These are phyloP conservation scores for Periconia sp. DNA, from an alignment of 2,329 filamentous ascomycete species.

Conservation along the genomic window DNA sequence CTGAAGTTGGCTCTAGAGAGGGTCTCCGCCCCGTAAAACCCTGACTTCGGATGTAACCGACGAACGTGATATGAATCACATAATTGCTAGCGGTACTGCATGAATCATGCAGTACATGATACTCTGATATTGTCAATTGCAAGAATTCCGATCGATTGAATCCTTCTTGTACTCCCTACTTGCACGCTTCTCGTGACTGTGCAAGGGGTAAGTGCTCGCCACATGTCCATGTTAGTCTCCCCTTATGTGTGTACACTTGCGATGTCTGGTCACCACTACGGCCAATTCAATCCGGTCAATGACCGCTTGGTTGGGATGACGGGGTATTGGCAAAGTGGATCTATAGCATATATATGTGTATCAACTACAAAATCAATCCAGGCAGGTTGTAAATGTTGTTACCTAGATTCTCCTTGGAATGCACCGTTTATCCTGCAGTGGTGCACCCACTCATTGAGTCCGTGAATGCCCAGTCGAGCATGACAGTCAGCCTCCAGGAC, in stretches of 20 bases:
- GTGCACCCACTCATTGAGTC: background rate
- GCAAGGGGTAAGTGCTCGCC: background rate
- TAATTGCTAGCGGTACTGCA: background rate
- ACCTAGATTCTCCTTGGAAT: too few relatives aligned
- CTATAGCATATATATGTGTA: background rate
- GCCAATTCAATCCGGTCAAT: background rate
- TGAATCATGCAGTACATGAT: background rate
- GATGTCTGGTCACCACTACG: too few relatives aligned
- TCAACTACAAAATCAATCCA: background rate
- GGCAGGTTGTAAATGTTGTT: too few relatives aligned
- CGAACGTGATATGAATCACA: conserved; percentile 7
- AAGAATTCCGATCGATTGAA: background rate
- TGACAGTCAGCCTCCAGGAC: background rate
- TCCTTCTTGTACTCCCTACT: background rate
- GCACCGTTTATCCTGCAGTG: too few relatives aligned
- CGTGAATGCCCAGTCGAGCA: background rate
- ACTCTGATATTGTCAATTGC: background rate
- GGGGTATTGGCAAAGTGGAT: background rate
- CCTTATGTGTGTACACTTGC: too few relatives aligned
- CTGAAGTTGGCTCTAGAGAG: conserved; percentile 29
- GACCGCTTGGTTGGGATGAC: background rate
- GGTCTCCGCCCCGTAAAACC: conserved; percentile 19
- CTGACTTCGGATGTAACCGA: conserved; percentile 29
- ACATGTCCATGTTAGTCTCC: background rate
- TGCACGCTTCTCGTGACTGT: background rate